These are phyloP conservation scores for Adansonia grandidieri DNA, from an alignment of 441 rosid genomes.

Conservation along the genomic window DNA sequence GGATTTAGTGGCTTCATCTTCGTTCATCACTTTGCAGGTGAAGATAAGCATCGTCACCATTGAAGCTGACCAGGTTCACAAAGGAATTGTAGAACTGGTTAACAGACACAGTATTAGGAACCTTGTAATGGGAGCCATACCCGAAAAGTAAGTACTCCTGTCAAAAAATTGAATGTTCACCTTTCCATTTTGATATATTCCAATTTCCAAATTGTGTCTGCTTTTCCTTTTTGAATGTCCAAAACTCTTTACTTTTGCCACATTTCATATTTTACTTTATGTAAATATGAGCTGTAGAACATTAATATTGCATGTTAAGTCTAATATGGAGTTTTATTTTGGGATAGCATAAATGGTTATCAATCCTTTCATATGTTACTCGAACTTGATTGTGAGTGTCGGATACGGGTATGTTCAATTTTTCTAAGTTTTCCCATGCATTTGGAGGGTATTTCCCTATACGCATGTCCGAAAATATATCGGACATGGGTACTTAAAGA, in stretches of 20 bases:
- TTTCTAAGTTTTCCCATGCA: background rate
- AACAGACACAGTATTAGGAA: constrained; percentile 44
- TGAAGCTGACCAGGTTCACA: constrained; percentile 59
- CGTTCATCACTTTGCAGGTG: constrained; percentile 45
- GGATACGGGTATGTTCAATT: background rate
- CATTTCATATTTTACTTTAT: background rate
- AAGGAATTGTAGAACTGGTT: constrained; percentile 60
- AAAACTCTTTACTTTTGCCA: background rate
- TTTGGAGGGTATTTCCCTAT: too few species aligned
- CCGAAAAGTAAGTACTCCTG: constrained; percentile 50
- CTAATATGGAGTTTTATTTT: background rate
- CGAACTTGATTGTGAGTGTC: background rate
- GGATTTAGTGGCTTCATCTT: constrained; percentile 24
- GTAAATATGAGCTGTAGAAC: background rate
- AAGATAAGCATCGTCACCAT: constrained; percentile 42
- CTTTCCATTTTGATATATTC: background rate
- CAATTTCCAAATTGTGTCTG: background rate
- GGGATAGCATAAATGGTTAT: background rate
- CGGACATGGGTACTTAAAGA: background rate
- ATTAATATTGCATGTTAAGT: background rate
- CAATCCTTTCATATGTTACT: background rate
- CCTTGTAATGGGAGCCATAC: constrained; percentile 67
- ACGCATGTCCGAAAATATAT: too few species aligned
- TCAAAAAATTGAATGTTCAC: background rate
- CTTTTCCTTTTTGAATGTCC: background rate